These are phyloP conservation scores for Cryptosporidium muris DNA, from an alignment of 169 alveolate genomes.

Conservation along the genomic window DNA sequence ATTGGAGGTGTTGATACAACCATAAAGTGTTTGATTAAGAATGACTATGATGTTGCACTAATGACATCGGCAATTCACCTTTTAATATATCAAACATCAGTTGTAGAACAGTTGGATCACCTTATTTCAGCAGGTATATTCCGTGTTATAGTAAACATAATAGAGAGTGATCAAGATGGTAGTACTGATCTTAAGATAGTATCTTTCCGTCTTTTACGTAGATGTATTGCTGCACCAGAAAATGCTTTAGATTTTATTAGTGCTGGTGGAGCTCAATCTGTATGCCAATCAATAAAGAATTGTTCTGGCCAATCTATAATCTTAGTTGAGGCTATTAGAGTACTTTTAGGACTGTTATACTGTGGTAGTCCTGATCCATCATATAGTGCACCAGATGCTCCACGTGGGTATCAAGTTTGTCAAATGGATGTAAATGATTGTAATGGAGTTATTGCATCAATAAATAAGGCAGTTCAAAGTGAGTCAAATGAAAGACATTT, in stretches of 20 bases:
- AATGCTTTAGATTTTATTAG: conserved; percentile 88
- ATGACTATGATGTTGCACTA: conserved; percentile 84
- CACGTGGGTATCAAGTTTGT: conserved; percentile 65
- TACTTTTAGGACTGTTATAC: conserved; percentile 80
- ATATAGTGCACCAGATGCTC: conserved; percentile 69
- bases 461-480: conserved; percentile 58
- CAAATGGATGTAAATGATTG: conserved; percentile 61
- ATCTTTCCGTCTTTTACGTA: conserved; percentile 85
- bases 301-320: conserved; percentile 80
- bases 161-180: conserved; percentile 69
- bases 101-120: conserved; percentile 80
- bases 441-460: conserved; percentile 29
- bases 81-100: conserved; percentile 81
- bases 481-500: conserved; percentile 78
- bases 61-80: conserved; percentile 86
- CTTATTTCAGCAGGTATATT: conserved; percentile 85
- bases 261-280: conserved; percentile 86
- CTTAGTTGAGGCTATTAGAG: conserved; percentile 85
- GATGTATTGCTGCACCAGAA: conserved; percentile 83
- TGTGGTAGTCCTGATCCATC: conserved; percentile 65
- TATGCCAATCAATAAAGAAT: conserved; percentile 80
- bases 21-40: conserved; percentile 80
- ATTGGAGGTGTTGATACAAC: conserved; percentile 83
- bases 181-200: conserved; percentile 85
- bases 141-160: conserved; percentile 81